A percentile compares a stretch with the other conserved stretches of the same genome.
phyloP scores from a whole-genome alignment of 176 grass and related monocot species.

The Panicum miliaceum region DNA sequence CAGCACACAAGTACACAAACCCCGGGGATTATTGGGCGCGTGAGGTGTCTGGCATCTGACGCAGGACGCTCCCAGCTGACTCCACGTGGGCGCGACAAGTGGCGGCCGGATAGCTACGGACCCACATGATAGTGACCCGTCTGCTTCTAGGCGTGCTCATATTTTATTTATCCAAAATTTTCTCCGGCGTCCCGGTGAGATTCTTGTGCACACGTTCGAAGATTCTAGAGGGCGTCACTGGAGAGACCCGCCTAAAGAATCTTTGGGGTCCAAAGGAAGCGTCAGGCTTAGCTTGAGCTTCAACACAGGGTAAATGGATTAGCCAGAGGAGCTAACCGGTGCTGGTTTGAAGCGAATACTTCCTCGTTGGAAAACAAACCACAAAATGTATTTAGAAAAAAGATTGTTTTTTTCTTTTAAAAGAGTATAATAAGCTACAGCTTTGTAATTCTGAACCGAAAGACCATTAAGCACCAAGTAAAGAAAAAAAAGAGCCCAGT shows the following conservation, averaged over 20 bases:
- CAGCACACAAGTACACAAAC: background rate
- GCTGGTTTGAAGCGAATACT: too few species aligned
- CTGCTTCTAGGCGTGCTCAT: background rate
- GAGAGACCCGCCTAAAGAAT: background rate
- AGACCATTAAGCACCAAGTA: too few species aligned
- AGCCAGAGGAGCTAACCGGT: background rate
- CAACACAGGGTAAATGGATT: background rate
- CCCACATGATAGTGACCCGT: background rate
- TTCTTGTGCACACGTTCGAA: background rate
- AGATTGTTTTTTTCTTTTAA: too few species aligned
- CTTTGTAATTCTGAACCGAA: too few species aligned
- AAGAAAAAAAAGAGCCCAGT: too few species aligned
- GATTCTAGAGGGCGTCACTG: constrained; percentile 11
- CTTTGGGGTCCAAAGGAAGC: background rate
- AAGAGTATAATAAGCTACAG: too few species aligned
- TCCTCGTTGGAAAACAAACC: too few species aligned
- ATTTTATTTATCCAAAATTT: background rate
- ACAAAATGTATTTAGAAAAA: too few species aligned
- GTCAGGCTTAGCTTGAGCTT: background rate
- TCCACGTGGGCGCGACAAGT: background rate
- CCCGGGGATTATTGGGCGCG: background rate
- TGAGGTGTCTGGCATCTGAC: background rate
- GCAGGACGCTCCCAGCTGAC: background rate
- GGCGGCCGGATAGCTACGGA: too few species aligned
- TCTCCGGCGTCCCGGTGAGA: background rate